phyloP scores from a whole-genome alignment of 352 stramenopile species.

The Pythium diclinum region DNA sequence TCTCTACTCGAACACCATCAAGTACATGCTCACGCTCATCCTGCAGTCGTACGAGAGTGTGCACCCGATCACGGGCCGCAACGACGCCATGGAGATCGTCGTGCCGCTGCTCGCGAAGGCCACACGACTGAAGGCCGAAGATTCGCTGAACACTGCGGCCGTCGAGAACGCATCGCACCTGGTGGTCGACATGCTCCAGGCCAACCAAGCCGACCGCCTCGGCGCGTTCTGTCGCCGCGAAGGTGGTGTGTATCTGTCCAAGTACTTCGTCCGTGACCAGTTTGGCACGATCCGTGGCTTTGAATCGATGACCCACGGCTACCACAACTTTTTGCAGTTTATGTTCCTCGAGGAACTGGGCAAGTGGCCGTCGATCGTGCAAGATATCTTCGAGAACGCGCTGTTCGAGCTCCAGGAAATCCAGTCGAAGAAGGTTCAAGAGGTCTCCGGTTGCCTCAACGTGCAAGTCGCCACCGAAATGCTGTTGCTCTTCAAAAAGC shows the following conservation, averaged over 20 bases:
- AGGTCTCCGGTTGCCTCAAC: constrained; percentile 52
- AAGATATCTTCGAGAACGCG: constrained; percentile 68
- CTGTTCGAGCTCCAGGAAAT: constrained; percentile 59
- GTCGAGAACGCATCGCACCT: constrained; percentile 79
- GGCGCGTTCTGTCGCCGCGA: constrained; percentile 80
- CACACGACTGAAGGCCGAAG: constrained; percentile 39
- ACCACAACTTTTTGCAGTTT: constrained; percentile 89
- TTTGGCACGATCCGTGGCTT: constrained; percentile 87
- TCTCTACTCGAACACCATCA: constrained; percentile 87
- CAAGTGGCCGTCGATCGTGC: constrained; percentile 65
- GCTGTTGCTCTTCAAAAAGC: constrained; percentile 58
- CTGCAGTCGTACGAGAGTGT: constrained; percentile 87
- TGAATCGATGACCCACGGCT: constrained; percentile 86
- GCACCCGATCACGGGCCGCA: constrained; percentile 81
- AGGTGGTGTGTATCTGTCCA: constrained; percentile 78
- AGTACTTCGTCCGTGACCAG: constrained; percentile 88
- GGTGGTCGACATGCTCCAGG: constrained; percentile 84
- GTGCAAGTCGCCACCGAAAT: constrained; percentile 76
- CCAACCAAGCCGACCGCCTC: constrained; percentile 81
- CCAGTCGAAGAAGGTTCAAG: constrained; percentile 37
- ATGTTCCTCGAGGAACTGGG: constrained; percentile 85
- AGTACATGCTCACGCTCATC: constrained; percentile 88
- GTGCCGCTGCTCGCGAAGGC: constrained; percentile 53
- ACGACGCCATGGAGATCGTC: constrained; percentile 85
- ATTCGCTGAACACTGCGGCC: constrained; percentile 43